phyloP scores from a whole-genome alignment of 2,329 filamentous ascomycete genomes.

The Verticillium nonalfalfae region DNA sequence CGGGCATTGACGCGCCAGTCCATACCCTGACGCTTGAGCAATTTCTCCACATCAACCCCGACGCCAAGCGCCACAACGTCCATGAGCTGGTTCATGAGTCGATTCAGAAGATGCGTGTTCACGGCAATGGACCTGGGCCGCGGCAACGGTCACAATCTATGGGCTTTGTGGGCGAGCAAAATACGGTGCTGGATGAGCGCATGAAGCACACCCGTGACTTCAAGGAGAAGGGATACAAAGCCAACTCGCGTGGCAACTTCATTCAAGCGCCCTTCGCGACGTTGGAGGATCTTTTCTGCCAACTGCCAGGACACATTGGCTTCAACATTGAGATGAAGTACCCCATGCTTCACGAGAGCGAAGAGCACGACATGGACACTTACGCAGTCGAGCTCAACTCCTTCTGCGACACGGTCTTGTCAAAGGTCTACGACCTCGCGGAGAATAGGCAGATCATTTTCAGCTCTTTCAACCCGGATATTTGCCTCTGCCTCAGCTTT shows the following conservation, averaged over 20 bases:
- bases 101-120: background rate
- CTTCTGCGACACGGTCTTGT: slow-evolving; percentile 89
- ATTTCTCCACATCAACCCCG: slow-evolving; percentile 79
- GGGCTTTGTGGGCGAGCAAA: slow-evolving; percentile 37
- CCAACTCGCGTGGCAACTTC: slow-evolving; percentile 86
- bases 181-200: slow-evolving; percentile 44
- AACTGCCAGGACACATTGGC: slow-evolving; percentile 74
- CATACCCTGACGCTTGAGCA: slow-evolving; percentile 93
- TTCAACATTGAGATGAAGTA: slow-evolving; percentile 99
- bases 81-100: background rate
- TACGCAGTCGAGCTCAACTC: slow-evolving; percentile 94
- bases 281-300: slow-evolving; percentile 84
- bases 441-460: slow-evolving; percentile 89
- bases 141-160: slow-evolving; percentile 49
- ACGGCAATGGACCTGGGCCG: slow-evolving; percentile 11
- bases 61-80: slow-evolving; percentile 20
- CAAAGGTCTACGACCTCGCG: slow-evolving; percentile 82
- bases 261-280: slow-evolving; percentile 97
- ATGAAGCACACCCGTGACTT: slow-evolving; percentile 98
- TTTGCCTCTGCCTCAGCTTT: slow-evolving; percentile 88
- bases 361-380: slow-evolving; percentile 94
- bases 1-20: slow-evolving; percentile 92
- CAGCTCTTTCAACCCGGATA: slow-evolving; percentile 94
- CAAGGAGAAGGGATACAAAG: slow-evolving; percentile 92
- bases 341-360: slow-evolving; percentile 92